A percentile compares a stretch with the other conserved stretches of the same genome.
These are phyloP conservation scores for Talaromyces sp. DNA, from an alignment of 2,329 filamentous ascomycete species.

Conservation along the genomic window DNA sequence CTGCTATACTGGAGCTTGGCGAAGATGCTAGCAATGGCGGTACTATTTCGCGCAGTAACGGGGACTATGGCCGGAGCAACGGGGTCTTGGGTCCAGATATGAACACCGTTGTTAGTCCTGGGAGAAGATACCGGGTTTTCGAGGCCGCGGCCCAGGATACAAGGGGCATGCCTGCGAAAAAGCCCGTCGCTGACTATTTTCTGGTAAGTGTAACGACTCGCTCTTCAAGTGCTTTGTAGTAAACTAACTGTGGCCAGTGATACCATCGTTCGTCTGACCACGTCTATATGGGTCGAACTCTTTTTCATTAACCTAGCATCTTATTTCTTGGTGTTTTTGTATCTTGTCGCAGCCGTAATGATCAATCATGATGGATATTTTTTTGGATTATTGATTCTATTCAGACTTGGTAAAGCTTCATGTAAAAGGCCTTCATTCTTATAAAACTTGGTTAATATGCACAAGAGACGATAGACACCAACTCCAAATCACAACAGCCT, in stretches of 20 bases:
- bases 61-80: constrained; percentile 47
- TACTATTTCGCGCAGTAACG: constrained; percentile 66
- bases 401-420: neutral
- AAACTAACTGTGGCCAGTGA: constrained; percentile 22
- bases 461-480: neutral
- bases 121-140: constrained; percentile 89
- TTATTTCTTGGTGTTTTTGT: constrained; percentile 25
- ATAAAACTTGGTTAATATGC: neutral
- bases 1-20: constrained; percentile 87
- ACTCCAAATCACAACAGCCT: constrained; percentile 1
- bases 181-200: constrained; percentile 97
- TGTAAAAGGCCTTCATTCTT: neutral
- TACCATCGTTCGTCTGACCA: constrained; percentile 21
- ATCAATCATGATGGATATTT: constrained; percentile 25
- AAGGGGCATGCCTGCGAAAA: constrained; percentile 97
- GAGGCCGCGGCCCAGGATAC: constrained; percentile 95
- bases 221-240: neutral
- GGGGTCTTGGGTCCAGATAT: constrained; percentile 55
- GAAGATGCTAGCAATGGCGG: constrained; percentile 80
- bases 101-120: constrained; percentile 67
- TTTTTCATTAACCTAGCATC: constrained; percentile 19
- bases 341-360: constrained; percentile 24
- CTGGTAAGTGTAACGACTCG: constrained; percentile 50
- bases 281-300: constrained; percentile 15
- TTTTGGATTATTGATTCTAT: neutral